phyloP scores from a whole-genome alignment of 768 basidiomycete genomes.

The Candolleomyces efflorescens region DNA sequence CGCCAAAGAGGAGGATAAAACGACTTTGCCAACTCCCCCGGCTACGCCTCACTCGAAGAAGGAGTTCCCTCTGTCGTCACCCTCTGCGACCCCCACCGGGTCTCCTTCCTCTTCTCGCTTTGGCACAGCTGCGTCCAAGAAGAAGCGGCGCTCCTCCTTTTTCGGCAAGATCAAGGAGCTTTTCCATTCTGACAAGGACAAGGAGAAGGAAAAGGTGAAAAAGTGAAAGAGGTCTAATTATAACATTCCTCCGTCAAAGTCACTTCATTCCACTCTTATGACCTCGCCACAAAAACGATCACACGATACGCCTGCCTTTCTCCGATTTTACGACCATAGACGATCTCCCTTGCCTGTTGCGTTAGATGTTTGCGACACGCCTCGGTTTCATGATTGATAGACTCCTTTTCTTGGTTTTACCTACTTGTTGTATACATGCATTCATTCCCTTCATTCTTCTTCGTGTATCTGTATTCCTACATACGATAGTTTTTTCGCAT shows the following conservation, averaged over 20 bases:
- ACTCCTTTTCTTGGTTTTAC: background rate
- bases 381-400: background rate
- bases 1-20: constrained; percentile 1
- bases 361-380: background rate
- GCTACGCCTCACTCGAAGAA: constrained; percentile 15
- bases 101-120: constrained; percentile 21
- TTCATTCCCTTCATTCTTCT: background rate
- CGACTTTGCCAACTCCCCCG: constrained; percentile 8
- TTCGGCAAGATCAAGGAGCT: constrained; percentile 50
- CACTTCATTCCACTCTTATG: no score
- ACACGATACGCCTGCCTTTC: background rate
- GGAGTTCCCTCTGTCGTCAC: constrained; percentile 12
- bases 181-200: constrained; percentile 44
- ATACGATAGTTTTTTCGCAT: background rate
- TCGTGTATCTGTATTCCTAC: background rate
- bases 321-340: background rate
- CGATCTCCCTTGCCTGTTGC: background rate
- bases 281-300: background rate
- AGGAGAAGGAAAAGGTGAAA: constrained; percentile 27
- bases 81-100: constrained; percentile 21
- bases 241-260: background rate
- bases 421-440: background rate
- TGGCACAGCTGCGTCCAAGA: constrained; percentile 25
- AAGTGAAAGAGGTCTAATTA: constrained; percentile 10
- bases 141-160: constrained; percentile 47